A percentile compares a stretch with the other conserved stretches of the same genome.
These are phyloP conservation scores for Naganishia onofrii DNA, from an alignment of 768 basidiomycete species.

Conservation along the genomic window DNA sequence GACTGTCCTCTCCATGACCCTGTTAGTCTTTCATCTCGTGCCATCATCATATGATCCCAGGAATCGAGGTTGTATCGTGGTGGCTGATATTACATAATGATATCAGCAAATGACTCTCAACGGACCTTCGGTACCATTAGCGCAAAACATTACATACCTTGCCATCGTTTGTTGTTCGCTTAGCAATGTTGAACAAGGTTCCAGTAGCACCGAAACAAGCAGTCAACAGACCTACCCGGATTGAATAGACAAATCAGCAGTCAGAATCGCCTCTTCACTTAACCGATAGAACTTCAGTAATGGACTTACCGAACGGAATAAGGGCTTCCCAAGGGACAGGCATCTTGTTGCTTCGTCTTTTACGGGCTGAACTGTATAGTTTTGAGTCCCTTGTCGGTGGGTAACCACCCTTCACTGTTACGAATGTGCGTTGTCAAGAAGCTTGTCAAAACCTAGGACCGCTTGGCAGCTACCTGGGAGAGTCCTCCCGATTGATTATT, in stretches of 20 bases:
- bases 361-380: background rate
- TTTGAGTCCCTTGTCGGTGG: background rate
- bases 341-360: conserved; percentile 58
- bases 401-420: background rate
- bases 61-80: conserved; percentile 78
- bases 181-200: conserved; percentile 75
- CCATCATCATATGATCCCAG: conserved; percentile 97
- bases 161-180: conserved; percentile 78
- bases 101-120: background rate
- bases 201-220: conserved; percentile 87
- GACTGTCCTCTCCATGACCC: conserved; percentile 81
- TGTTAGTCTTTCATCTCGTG: conserved; percentile 79
- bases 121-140: background rate
- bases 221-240: conserved; percentile 69
- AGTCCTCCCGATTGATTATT: background rate
- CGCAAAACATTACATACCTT: conserved; percentile 61
- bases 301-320: conserved; percentile 77
- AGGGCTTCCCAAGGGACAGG: conserved; percentile 97
- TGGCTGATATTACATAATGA: conserved; percentile 57
- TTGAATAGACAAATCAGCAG: background rate
- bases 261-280: background rate
- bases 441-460: background rate
- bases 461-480: background rate
- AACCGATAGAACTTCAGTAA: conserved; percentile 17
- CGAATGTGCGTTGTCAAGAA: background rate